Base-by-base conservation (phyloP, 192 early-diverging fungal species). In the Rhizophagus sp. region DNA sequence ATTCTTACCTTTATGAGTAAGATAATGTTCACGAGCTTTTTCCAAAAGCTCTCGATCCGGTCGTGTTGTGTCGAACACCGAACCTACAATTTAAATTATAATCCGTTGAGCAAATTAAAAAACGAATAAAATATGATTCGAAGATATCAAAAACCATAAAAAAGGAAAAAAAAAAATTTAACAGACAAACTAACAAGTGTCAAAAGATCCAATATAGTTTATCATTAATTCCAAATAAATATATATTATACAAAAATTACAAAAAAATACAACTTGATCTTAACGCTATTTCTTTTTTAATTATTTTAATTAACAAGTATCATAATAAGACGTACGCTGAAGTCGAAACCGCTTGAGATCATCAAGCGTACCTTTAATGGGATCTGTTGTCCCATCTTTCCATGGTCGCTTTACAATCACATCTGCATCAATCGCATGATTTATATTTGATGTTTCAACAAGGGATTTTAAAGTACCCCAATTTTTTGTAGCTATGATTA, bases 321-420 rank as follows among this genome's bases (percentile, higher is more conserved):
- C 47, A 41, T 41, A n/a, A 70, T 70, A 70, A 70, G 39, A 70
- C 68, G 34, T 70, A 70, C 34, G 68, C 3, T 41, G 33, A 70
- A 44, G 36, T 34, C 74, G 74, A n/a, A 76, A 63, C 3, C 52
- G 62, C 36, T 76, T 50, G 22, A 79, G n/a, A 8, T 79, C 77
- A 34, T 50, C 34, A 69, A 79, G 68, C 24, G 77, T 34, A 57
- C 77, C 77, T 50, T 33, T 22, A 24, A 24, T 7, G 24, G 77
- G 77, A 47, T 79, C 66, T 79, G 77, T 79, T 67, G 77, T 79
- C 41, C 77, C 77, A 30, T 79, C 77, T 69, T 52, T 79, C 77
- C 77, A 79, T 33, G 77, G 77, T 22, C 77, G 62, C 44, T 79
- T 79, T 22, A 79, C 68, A 33, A 79, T 69, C 27, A 79, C 62